Evolutionary conservation across 495 filamentous ascomycete genomes (phyloP).

Genomic region (Xylaria sp.): DNA sequence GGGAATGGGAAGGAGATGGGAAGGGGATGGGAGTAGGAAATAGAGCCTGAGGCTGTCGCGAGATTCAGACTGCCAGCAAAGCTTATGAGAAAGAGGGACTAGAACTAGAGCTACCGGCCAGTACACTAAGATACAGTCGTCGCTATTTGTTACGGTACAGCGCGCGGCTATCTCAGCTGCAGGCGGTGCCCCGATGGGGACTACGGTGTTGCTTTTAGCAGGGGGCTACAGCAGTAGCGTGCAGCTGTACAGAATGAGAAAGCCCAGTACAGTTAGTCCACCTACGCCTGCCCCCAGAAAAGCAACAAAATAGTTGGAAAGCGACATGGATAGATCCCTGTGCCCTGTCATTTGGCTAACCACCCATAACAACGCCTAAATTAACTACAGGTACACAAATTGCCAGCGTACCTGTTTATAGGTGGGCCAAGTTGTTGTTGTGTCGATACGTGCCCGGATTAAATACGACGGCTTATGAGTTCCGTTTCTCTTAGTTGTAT

Average conservation of each 20-base stretch:
- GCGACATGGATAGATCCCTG: not conserved
- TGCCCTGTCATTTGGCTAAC: not conserved
- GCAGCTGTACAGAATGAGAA: conserved; percentile 5
- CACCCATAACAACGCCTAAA: not conserved
- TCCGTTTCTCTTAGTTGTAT: not conserved
- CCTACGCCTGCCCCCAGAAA: not conserved
- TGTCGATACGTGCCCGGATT: not conserved
- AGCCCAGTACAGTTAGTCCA: not conserved
- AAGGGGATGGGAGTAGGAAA: not conserved
- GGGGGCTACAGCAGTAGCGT: conserved; percentile 1
- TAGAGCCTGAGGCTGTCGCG: conserved; percentile 8
- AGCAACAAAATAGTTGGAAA: not conserved
- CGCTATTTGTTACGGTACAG: conserved; percentile 4
- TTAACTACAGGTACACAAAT: not conserved
- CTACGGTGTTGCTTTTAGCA: not conserved
- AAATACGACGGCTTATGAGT: not conserved
- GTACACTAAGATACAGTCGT: not conserved
- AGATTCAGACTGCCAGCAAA: conserved; percentile 10
- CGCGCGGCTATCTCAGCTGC: not conserved
- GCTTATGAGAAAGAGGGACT: conserved; percentile 9
- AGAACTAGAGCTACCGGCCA: not conserved
- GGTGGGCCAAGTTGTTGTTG: not conserved
- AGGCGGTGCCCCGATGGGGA: conserved; percentile 3
- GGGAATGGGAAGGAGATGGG: conserved; percentile 1
- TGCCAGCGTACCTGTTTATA: too few relatives aligned